phyloP scores from a whole-genome alignment of 1,139 yeast species.

The Candida frijolesensis region DNA sequence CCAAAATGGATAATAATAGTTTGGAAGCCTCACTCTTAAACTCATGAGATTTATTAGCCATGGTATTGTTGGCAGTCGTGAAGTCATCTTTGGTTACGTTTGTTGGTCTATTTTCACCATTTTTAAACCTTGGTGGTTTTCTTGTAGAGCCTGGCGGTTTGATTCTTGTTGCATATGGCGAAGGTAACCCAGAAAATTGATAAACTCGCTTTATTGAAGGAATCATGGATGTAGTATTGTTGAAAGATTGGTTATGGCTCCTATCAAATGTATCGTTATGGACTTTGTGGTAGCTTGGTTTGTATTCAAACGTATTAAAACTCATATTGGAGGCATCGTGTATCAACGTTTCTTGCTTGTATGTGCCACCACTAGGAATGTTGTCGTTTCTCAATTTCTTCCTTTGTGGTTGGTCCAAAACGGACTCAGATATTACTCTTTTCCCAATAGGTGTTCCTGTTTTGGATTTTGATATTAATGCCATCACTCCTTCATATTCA shows the following conservation, averaged over 20 bases:
- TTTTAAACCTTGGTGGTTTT: constrained; percentile 15
- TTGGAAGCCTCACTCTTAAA: constrained; percentile 64
- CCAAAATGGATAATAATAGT: constrained; percentile 63
- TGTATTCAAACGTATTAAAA: constrained; percentile 43
- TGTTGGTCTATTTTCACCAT: constrained; percentile 8
- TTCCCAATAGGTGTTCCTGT: constrained; percentile 12
- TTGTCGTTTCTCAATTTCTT: constrained; percentile 4
- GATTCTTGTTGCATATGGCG: constrained; percentile 62
- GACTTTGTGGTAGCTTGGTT: constrained; percentile 38
- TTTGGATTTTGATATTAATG: constrained; percentile 44
- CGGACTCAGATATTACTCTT: constrained; percentile 4
- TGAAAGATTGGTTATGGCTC: constrained; percentile 20
- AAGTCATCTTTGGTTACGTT: background rate
- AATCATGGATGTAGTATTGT: constrained; percentile 17
- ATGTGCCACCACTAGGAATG: constrained; percentile 4
- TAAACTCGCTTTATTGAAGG: constrained; percentile 54
- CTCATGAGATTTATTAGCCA: constrained; percentile 9
- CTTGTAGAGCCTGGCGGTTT: constrained; percentile 26
- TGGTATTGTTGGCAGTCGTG: background rate
- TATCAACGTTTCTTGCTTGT: constrained; percentile 13
- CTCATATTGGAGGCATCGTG: constrained; percentile 15
- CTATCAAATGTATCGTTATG: constrained; percentile 28
- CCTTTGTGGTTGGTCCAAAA: constrained; percentile 8
- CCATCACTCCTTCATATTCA: constrained; percentile 83
- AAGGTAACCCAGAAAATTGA: constrained; percentile 64